These are phyloP conservation scores for Teunomyces stri DNA, from an alignment of 805 yeast species.

Conservation along the genomic window DNA sequence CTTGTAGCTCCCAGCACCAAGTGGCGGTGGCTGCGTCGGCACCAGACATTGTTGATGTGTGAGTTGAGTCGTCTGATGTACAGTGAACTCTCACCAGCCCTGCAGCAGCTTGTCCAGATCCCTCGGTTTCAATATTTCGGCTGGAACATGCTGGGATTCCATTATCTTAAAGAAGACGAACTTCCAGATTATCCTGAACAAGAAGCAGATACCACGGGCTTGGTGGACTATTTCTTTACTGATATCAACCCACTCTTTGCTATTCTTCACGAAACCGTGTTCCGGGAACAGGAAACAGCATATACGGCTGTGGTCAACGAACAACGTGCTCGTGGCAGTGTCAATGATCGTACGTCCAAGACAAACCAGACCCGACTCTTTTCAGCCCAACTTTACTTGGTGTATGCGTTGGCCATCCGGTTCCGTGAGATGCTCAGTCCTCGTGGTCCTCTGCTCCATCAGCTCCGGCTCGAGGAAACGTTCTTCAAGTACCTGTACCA, in stretches of 20 bases:
- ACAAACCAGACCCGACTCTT: slow-evolving; percentile 45
- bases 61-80: slow-evolving; percentile 37
- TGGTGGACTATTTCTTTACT: slow-evolving; percentile 42
- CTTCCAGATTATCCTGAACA: slow-evolving; percentile 34
- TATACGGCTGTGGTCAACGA: slow-evolving; percentile 15
- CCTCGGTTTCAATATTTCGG: slow-evolving; percentile 63
- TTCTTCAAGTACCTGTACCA: slow-evolving; percentile 33
- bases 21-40: slow-evolving; percentile 48
- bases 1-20: slow-evolving; percentile 35
- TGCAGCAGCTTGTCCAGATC: slow-evolving; percentile 32
- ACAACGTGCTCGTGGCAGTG: slow-evolving; percentile 9
- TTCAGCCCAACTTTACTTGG: slow-evolving; percentile 48
- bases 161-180: slow-evolving; percentile 38
- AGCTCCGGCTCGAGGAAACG: slow-evolving; percentile 29
- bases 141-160: slow-evolving; percentile 64
- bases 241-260: slow-evolving; percentile 54
- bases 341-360: slow-evolving; percentile 19
- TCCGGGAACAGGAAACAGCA: slow-evolving; percentile 45
- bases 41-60: slow-evolving; percentile 41
- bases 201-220: slow-evolving; percentile 11
- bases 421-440: slow-evolving; percentile 42
- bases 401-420: slow-evolving; percentile 50
- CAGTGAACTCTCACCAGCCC: slow-evolving; percentile 31
- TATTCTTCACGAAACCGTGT: slow-evolving; percentile 52
- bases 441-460: slow-evolving; percentile 26